Percentiles rank a stretch among this genome's conserved stretches.
These are phyloP conservation scores for Syzygium oleosum DNA, from an alignment of 345 rosid genomes.

Conservation along the genomic window DNA sequence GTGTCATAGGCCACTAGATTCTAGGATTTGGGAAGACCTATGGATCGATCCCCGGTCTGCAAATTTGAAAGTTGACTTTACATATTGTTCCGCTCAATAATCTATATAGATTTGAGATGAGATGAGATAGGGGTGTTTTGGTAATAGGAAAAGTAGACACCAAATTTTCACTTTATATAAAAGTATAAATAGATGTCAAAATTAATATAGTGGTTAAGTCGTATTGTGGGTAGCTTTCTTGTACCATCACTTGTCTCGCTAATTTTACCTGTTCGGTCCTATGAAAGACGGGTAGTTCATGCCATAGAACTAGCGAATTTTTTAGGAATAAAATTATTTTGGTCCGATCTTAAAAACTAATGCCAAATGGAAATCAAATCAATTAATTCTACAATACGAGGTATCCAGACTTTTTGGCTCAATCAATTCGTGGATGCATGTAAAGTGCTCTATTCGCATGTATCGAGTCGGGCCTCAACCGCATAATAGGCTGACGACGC, in stretches of 20 bases:
- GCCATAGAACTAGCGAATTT: too few species aligned
- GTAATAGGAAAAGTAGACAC: neutral
- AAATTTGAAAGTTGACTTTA: too few species aligned
- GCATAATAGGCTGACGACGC: accelerated
- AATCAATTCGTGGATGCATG: neutral
- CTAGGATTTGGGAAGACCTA: too few species aligned
- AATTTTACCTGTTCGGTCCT: neutral
- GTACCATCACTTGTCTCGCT: neutral
- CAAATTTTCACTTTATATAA: neutral
- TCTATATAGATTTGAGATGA: neutral
- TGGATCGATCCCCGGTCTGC: too few species aligned
- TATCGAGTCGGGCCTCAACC: neutral
- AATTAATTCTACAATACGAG: neutral
- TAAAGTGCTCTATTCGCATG: neutral
- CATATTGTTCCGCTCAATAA: neutral
- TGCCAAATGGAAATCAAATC: neutral
- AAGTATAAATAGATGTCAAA: neutral
- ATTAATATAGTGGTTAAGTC: neutral
- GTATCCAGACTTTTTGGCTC: neutral
- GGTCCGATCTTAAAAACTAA: neutral
- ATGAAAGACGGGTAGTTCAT: neutral
- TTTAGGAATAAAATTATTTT: neutral
- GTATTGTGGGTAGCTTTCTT: neutral
- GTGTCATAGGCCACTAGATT: too few species aligned
- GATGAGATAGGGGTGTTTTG: neutral